These are phyloP conservation scores for Parmales sp. DNA, from an alignment of 108 stramenopile species.

Conservation along the genomic window DNA sequence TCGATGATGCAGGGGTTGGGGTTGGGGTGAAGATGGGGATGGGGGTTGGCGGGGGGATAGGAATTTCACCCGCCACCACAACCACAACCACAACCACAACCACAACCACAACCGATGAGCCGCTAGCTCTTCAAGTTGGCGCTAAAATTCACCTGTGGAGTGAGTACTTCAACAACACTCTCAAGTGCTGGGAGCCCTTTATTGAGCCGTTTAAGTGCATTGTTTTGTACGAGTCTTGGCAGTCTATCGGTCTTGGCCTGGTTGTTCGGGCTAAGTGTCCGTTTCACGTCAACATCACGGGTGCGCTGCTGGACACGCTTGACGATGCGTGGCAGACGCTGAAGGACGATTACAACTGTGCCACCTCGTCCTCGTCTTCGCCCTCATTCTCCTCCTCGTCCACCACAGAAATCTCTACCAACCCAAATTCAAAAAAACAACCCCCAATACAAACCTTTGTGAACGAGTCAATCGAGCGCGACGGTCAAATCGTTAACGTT, in stretches of 20 bases:
- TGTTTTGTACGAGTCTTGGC: constrained; percentile 51
- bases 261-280: constrained; percentile 55
- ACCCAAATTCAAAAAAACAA: background rate
- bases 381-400: background rate
- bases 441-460: background rate
- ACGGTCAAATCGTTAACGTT: constrained; percentile 28
- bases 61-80: no score
- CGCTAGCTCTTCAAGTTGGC: constrained; percentile 35
- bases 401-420: background rate
- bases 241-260: constrained; percentile 51
- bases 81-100: no score
- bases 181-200: constrained; percentile 88
- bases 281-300: constrained; percentile 72
- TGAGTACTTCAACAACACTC: constrained; percentile 84
- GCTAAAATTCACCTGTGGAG: constrained; percentile 51
- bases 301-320: constrained; percentile 65
- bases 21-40: background rate
- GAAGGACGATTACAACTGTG: constrained; percentile 23
- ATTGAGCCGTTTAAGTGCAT: constrained; percentile 68
- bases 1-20: background rate
- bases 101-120: no score
- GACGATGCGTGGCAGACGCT: constrained; percentile 54
- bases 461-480: background rate
- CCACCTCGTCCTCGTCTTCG: background rate
- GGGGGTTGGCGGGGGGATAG: background rate